phyloP scores from a whole-genome alignment of 1,284 basidiomycete species.

The Marasmius fiardii region DNA sequence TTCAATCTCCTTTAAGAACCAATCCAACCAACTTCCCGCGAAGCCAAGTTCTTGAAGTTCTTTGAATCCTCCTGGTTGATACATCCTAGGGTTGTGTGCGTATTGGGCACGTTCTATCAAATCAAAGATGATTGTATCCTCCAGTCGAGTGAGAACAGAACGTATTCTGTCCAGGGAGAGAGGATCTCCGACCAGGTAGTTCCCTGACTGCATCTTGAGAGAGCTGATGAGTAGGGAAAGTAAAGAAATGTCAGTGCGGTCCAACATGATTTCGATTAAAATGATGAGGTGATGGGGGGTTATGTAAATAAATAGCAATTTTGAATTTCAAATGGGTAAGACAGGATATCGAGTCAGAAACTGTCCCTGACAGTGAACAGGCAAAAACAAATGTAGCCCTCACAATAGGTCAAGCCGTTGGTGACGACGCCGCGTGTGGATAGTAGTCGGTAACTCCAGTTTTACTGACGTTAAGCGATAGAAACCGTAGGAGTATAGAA shows the following conservation, averaged over 20 bases:
- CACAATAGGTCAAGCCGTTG: no score
- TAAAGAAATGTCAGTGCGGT: background rate
- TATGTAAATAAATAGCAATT: no score
- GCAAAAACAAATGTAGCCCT: background rate
- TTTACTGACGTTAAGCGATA: background rate
- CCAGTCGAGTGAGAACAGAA: constrained; percentile 83
- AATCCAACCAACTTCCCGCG: constrained; percentile 89
- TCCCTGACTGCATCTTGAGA: constrained; percentile 57
- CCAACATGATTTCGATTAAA: background rate
- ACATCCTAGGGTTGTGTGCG: constrained; percentile 91
- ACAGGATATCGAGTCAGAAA: no score
- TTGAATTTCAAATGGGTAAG: no score
- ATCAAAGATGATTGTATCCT: constrained; percentile 98
- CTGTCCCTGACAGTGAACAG: no score
- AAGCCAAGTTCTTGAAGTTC: constrained; percentile 74
- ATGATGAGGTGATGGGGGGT: no score
- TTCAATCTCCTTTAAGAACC: constrained; percentile 97
- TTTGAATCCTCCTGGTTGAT: constrained; percentile 76
- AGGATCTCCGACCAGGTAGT: constrained; percentile 74
- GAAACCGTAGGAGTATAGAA: background rate
- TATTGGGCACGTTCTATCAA: constrained; percentile 98
- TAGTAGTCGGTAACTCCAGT: background rate
- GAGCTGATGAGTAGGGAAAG: constrained; percentile 6
- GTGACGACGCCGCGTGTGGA: no score
- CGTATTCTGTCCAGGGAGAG: constrained; percentile 86